These are phyloP conservation scores for Coprinopsis cinerea DNA, from an alignment of 768 basidiomycete species.

Conservation along the genomic window DNA sequence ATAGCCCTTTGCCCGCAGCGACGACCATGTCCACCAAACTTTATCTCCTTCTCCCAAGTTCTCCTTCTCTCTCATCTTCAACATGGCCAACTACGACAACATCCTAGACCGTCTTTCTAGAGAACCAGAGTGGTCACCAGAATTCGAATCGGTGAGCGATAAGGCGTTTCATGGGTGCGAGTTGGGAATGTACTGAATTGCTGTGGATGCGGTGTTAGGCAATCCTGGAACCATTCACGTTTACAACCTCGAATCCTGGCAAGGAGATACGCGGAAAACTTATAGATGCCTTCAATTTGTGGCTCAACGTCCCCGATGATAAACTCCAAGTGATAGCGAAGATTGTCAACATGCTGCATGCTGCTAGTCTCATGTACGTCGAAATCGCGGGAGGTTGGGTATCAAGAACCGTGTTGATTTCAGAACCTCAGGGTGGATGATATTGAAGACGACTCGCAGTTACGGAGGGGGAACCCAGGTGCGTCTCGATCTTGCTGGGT, in stretches of 20 bases:
- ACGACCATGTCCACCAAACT: background rate
- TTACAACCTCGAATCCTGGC: slow-evolving; percentile 78
- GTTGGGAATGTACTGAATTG: background rate
- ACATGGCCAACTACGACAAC: slow-evolving; percentile 34
- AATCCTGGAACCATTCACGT: slow-evolving; percentile 83
- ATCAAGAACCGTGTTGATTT: background rate
- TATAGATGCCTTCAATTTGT: slow-evolving; percentile 89
- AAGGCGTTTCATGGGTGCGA: background rate
- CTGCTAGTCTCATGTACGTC: slow-evolving; percentile 81
- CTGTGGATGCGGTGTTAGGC: slow-evolving; percentile 29
- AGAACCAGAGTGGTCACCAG: slow-evolving; percentile 29
- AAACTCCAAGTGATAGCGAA: slow-evolving; percentile 69
- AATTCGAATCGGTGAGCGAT: slow-evolving; percentile 28
- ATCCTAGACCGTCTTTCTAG: slow-evolving; percentile 28
- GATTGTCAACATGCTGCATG: slow-evolving; percentile 92
- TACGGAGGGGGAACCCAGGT: slow-evolving; percentile 83
- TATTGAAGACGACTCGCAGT: slow-evolving; percentile 86
- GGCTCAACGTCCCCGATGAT: slow-evolving; percentile 76
- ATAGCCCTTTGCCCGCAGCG: slow-evolving; percentile 1
- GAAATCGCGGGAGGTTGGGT: background rate
- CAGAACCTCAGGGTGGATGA: slow-evolving; percentile 69
- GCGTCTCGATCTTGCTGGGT: background rate
- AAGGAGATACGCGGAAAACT: slow-evolving; percentile 88
- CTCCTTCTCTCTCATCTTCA: background rate
- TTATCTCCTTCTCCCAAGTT: background rate